Conservation (phyloP, 495 filamentous ascomycete species). For the Viridothelium virens region DNA sequence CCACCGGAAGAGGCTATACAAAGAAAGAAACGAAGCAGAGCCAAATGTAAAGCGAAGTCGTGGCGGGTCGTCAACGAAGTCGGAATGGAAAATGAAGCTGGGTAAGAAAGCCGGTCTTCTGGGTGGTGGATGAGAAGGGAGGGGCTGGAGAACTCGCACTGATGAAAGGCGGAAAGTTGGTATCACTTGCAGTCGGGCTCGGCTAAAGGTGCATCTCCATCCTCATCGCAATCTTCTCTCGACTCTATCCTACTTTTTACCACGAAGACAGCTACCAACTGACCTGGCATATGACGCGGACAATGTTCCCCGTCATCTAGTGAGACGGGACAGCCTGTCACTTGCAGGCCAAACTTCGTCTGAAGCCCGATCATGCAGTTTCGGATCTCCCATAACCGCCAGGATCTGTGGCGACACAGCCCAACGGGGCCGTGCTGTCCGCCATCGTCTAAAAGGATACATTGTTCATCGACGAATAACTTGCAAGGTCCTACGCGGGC, state of each 20-base stretch:
- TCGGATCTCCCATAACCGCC: not conserved
- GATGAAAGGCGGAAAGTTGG: no score
- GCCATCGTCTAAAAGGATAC: not conserved
- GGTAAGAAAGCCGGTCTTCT: not conserved
- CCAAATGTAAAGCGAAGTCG: not conserved
- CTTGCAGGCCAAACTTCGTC: conserved; percentile 4
- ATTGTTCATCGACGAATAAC: no score
- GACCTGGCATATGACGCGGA: not conserved
- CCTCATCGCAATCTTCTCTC: not conserved
- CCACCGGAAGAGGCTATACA: not conserved
- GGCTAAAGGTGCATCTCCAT: not conserved
- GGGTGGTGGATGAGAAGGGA: not conserved
- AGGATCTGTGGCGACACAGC: conserved; percentile 1
- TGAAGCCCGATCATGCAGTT: conserved; percentile 6
- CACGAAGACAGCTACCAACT: not conserved
- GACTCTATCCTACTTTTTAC: no score
- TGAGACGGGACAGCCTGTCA: not conserved
- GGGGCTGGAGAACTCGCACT: not conserved
- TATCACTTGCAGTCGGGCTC: not conserved
- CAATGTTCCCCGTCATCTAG: not conserved
- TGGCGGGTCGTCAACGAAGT: not conserved
- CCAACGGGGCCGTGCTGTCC: not conserved
- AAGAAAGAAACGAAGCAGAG: not conserved
- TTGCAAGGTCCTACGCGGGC: no score
- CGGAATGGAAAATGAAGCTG: not conserved